phyloP scores from a whole-genome alignment of 495 filamentous ascomycete genomes.

The Cercophora samala region DNA sequence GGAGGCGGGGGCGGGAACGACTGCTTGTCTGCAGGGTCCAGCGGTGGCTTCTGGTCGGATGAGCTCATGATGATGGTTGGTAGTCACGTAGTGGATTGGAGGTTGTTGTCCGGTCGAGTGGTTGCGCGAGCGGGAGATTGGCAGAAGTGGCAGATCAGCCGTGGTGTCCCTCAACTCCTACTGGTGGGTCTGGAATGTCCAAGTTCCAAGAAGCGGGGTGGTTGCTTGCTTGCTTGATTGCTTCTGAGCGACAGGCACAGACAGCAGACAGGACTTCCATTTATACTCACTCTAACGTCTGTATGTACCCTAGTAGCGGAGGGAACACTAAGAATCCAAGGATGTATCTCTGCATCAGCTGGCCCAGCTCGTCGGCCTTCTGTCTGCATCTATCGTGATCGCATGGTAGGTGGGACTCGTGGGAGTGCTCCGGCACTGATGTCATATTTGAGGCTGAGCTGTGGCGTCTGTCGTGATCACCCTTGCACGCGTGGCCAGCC shows the following conservation, averaged over 20 bases:
- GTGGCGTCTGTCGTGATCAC: neutral
- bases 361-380: neutral
- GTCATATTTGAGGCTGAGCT: neutral
- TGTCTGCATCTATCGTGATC: conserved; percentile 4
- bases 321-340: neutral
- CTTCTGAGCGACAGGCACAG: too few species aligned
- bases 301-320: too few species aligned
- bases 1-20: conserved; percentile 28
- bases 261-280: too few species aligned
- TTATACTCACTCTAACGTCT: neutral
- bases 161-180: neutral
- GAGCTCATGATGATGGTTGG: conserved; percentile 5
- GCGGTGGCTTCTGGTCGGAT: conserved; percentile 7
- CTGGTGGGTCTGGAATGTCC: conserved; percentile 1
- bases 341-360: neutral
- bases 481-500: neutral
- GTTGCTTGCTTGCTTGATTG: neutral
- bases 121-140: neutral
- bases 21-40: conserved; percentile 11
- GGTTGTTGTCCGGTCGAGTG: too few species aligned
- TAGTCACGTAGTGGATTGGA: neutral
- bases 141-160: neutral
- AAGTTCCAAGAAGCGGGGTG: neutral
- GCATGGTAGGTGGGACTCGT: neutral
- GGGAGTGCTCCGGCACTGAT: neutral